phyloP scores from a whole-genome alignment of 768 basidiomycete genomes.

The Termitomyces sp. region DNA sequence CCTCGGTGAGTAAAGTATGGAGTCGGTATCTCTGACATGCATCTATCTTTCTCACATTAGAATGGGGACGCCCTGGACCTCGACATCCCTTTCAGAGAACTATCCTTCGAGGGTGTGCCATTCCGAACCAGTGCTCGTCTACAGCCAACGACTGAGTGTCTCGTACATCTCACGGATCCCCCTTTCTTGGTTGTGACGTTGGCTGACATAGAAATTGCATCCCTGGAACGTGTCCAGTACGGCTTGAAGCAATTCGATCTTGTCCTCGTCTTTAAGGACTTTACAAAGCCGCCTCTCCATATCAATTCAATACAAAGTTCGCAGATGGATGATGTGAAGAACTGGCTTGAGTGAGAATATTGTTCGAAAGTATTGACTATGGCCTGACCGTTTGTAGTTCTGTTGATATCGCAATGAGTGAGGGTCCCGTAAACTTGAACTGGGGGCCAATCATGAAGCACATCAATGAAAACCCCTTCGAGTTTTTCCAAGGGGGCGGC shows the following conservation, averaged over 20 bases:
- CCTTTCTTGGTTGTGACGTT: constrained; percentile 96
- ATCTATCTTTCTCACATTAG: constrained; percentile 13
- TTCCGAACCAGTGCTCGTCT: constrained; percentile 92
- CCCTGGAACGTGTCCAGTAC: constrained; percentile 95
- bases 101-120: constrained; percentile 96
- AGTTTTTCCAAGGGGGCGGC: constrained; percentile 95
- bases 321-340: constrained; percentile 95
- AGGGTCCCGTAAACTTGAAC: constrained; percentile 95
- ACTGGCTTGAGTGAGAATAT: constrained; percentile 87
- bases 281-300: constrained; percentile 85
- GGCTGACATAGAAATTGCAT: constrained; percentile 92
- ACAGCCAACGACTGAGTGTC: constrained; percentile 94
- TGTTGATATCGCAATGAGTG: constrained; percentile 92
- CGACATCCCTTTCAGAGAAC: constrained; percentile 94
- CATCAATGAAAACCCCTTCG: constrained; percentile 91
- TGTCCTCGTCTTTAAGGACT: constrained; percentile 96
- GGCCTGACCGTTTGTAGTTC: constrained; percentile 48
- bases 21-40: background rate
- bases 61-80: constrained; percentile 84
- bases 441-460: constrained; percentile 99
- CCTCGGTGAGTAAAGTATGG: constrained; percentile 47
- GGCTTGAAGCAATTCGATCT: constrained; percentile 95
- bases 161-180: constrained; percentile 91
- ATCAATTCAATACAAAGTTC: constrained; percentile 92
- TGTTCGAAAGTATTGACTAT: background rate